Evolutionary conservation across 148 eudicot species (phyloP).

Genomic region (Diospyros kaki): DNA sequence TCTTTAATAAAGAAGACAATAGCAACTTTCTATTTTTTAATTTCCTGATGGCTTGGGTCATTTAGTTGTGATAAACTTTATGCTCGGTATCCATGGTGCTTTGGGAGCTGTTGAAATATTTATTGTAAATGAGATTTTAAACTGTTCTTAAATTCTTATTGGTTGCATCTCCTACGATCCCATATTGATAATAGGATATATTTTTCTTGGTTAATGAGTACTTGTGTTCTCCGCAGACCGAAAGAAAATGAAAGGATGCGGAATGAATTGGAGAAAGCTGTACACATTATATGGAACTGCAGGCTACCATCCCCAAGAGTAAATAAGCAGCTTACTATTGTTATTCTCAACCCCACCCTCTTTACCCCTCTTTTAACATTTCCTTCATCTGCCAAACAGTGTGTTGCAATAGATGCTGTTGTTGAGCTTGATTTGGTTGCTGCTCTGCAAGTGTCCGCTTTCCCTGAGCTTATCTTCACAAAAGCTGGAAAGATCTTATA

Average conservation of each 20-base stretch:
- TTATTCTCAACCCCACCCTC: not conserved
- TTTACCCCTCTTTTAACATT: not conserved
- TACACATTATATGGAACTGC: constrained; percentile 94
- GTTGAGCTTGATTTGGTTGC: constrained; percentile 73
- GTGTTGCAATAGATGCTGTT: constrained; percentile 93
- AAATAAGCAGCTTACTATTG: constrained; percentile 11
- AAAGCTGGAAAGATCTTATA: constrained; percentile 90
- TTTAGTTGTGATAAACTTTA: not conserved
- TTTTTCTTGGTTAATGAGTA: not conserved
- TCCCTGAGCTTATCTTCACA: constrained; percentile 86
- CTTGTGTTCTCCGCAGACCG: constrained; percentile 46
- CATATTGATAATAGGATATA: not conserved
- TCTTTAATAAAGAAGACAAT: not conserved
- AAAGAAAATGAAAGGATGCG: constrained; percentile 77
- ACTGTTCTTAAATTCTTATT: not conserved
- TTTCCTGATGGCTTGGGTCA: not conserved
- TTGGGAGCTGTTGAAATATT: not conserved
- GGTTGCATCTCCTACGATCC: not conserved
- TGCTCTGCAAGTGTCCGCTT: constrained; percentile 66
- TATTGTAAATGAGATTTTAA: not conserved
- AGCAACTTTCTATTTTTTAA: not conserved
- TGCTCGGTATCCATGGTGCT: not conserved
- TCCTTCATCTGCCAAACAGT: constrained; percentile 36
- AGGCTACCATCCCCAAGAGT: constrained; percentile 96
- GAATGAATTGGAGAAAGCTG: constrained; percentile 86